phyloP scores from a whole-genome alignment of 169 alveolate species.

The Eimeria maxima region DNA sequence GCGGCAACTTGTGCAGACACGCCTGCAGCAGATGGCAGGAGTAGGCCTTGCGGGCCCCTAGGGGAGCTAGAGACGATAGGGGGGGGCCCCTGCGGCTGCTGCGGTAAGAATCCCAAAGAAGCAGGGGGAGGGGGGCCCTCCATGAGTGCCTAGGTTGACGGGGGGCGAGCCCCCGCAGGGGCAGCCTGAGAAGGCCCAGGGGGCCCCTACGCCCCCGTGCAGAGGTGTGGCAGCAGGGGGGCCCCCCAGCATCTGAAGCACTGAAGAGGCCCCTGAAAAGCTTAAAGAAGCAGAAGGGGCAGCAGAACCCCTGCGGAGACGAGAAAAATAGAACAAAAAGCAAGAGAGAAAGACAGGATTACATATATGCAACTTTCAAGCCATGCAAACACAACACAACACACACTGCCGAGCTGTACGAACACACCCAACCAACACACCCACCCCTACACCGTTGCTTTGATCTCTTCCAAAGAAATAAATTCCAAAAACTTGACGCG shows the following conservation, averaged over 20 bases:
- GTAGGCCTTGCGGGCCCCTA: conserved; percentile 31
- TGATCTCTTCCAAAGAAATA: background rate
- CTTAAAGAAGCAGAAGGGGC: background rate
- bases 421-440: background rate
- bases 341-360: background rate
- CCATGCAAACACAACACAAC: background rate
- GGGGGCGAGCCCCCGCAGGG: conserved; percentile 17
- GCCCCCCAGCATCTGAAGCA: conserved; percentile 59
- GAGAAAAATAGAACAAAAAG: background rate
- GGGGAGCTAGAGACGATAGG: background rate
- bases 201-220: conserved; percentile 30
- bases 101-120: background rate
- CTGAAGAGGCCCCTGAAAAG: conserved; percentile 23
- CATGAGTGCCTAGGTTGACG: background rate
- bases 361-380: background rate
- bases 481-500: background rate
- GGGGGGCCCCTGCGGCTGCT: background rate
- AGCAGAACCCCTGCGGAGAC: background rate
- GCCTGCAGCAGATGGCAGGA: conserved; percentile 44
- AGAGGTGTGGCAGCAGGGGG: conserved; percentile 26
- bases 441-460: background rate
- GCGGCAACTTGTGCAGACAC: conserved; percentile 52
- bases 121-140: conserved; percentile 61
- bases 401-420: background rate
- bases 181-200: conserved; percentile 49